phyloP scores from a whole-genome alignment of 352 stramenopile species.

The Globisporangium megalacanthum region DNA sequence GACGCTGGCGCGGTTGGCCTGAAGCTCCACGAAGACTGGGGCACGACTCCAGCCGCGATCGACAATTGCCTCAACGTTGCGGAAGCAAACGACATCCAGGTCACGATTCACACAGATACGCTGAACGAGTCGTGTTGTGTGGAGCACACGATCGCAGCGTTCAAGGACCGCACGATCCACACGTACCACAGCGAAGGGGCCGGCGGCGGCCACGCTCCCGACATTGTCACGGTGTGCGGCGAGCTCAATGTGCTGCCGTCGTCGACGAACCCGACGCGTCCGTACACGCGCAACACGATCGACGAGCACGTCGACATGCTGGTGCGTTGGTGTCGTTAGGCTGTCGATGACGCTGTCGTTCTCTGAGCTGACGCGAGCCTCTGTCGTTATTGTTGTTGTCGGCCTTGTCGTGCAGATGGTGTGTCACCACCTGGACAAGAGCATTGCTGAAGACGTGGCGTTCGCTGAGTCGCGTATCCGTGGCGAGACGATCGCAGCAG shows the following conservation, averaged over 20 bases:
- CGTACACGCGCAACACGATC: conserved; percentile 97
- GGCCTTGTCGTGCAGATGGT: conserved; percentile 76
- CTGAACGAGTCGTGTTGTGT: conserved; percentile 96
- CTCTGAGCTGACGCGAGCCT: no score
- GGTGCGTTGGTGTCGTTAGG: conserved; percentile 7
- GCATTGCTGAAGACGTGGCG: conserved; percentile 95
- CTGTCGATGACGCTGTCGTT: no score
- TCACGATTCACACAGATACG: conserved; percentile 98
- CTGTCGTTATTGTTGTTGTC: no score
- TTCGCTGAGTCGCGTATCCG: conserved; percentile 98
- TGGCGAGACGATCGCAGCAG: conserved; percentile 95
- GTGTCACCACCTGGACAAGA: conserved; percentile 96
- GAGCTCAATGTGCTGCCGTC: conserved; percentile 93
- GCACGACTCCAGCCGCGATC: conserved; percentile 94
- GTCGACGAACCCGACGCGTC: conserved; percentile 96
- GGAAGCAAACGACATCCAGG: conserved; percentile 90
- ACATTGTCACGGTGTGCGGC: conserved; percentile 96
- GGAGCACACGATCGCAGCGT: conserved; percentile 93
- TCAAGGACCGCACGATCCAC: conserved; percentile 96
- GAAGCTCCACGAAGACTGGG: conserved; percentile 98
- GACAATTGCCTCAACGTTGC: conserved; percentile 90
- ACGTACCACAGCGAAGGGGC: conserved; percentile 95
- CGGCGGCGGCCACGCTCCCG: conserved; percentile 92
- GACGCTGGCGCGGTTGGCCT: conserved; percentile 90
- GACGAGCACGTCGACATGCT: conserved; percentile 99